These are phyloP conservation scores for Zopfia rhizophila DNA, from an alignment of 2,329 filamentous ascomycete genomes.

Conservation along the genomic window DNA sequence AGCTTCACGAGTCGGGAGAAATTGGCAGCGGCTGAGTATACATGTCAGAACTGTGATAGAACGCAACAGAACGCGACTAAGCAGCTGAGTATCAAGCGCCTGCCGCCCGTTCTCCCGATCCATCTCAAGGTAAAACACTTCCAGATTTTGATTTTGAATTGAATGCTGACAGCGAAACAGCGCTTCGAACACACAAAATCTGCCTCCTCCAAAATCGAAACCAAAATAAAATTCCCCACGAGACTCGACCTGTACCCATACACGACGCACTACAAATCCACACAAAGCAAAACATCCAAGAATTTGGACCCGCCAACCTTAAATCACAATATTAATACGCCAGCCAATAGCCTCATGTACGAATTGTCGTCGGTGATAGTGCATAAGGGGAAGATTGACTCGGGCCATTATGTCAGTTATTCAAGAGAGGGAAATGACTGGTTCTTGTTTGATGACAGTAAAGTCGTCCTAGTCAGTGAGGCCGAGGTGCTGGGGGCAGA, in stretches of 20 bases:
- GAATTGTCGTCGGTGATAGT: slow-evolving; percentile 91
- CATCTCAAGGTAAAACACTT: slow-evolving; percentile 79
- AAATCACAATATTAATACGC: slow-evolving; percentile 45
- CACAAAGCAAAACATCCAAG: slow-evolving; percentile 38
- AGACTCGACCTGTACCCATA: slow-evolving; percentile 92
- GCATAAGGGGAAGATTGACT: slow-evolving; percentile 92
- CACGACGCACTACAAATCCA: slow-evolving; percentile 69
- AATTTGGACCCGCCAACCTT: slow-evolving; percentile 50
- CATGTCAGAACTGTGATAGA: slow-evolving; percentile 83
- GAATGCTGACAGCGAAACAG: slow-evolving; percentile 49
- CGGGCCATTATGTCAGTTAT: slow-evolving; percentile 92
- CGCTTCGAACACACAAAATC: slow-evolving; percentile 81
- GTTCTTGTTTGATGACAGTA: slow-evolving; percentile 97
- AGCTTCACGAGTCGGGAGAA: slow-evolving; percentile 89
- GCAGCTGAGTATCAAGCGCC: slow-evolving; percentile 81
- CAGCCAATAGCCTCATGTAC: slow-evolving; percentile 73
- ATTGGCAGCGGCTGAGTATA: slow-evolving; percentile 78
- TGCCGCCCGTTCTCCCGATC: slow-evolving; percentile 90
- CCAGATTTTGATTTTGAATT: not conserved
- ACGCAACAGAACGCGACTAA: slow-evolving; percentile 81
- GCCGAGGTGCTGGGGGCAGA: slow-evolving; percentile 87
- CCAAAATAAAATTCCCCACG: slow-evolving; percentile 84
- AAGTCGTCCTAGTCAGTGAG: slow-evolving; percentile 84
- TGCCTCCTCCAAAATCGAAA: slow-evolving; percentile 86
- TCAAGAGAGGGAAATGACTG: slow-evolving; percentile 85